A percentile compares a stretch with the other conserved stretches of the same genome.
Evolutionary conservation across 768 basidiomycete genomes (phyloP).

Genomic region (Melanogaster broomeanus): DNA sequence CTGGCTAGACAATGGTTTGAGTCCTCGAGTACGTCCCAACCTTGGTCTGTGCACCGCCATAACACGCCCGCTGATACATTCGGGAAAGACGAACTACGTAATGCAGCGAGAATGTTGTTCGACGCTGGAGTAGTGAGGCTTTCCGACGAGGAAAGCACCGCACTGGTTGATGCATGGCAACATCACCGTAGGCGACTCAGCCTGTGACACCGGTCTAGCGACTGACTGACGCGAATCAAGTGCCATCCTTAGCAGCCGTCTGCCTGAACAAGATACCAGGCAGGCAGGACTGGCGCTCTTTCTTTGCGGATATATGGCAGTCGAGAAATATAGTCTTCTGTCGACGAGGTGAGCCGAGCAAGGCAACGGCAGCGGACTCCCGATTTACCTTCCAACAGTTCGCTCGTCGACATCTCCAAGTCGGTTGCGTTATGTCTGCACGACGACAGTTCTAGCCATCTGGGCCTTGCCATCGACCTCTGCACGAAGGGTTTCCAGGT

Average conservation of each 20-base stretch:
- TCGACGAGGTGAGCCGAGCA: conserved; percentile 57
- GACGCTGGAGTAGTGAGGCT: conserved; percentile 71
- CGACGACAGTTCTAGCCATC: conserved; percentile 65
- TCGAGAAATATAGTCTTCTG: conserved; percentile 76
- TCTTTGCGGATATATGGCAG: conserved; percentile 80
- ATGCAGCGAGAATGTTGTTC: conserved; percentile 76
- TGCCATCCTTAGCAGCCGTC: conserved; percentile 64
- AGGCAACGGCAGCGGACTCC: neutral
- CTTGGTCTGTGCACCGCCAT: neutral
- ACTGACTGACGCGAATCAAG: conserved; percentile 36
- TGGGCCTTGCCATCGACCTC: conserved; percentile 81
- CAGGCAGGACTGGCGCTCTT: conserved; percentile 72
- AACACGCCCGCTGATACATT: conserved; percentile 3
- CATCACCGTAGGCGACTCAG: conserved; percentile 49
- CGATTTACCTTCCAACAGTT: conserved; percentile 41
- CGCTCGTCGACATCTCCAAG: conserved; percentile 81
- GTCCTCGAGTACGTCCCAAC: conserved; percentile 56
- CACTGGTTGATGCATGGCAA: conserved; percentile 63
- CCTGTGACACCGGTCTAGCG: neutral
- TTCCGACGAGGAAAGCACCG: conserved; percentile 64
- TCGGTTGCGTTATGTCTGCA: conserved; percentile 80
- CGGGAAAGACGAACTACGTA: conserved; percentile 66
- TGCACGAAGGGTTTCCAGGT: conserved; percentile 90
- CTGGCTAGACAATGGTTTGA: conserved; percentile 80
- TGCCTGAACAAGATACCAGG: conserved; percentile 56